Evolutionary conservation across 2,329 filamentous ascomycete species (phyloP).

Genomic region (Aspergillus phoenicis): DNA sequence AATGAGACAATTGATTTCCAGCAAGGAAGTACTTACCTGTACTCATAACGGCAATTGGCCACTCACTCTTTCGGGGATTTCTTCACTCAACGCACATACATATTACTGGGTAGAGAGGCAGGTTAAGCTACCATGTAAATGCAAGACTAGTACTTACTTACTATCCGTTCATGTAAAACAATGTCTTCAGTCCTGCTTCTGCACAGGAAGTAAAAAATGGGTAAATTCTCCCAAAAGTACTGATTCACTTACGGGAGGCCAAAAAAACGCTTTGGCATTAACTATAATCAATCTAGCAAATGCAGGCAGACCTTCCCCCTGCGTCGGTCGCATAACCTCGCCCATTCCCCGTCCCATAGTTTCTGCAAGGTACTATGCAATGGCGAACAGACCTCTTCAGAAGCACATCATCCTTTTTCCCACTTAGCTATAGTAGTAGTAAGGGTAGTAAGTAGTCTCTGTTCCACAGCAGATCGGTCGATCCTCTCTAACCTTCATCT

Average conservation of each 20-base stretch:
- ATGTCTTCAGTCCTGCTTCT: background rate
- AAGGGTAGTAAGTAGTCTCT: background rate
- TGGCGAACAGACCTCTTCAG: constrained; percentile 21
- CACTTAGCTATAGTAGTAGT: too few species aligned
- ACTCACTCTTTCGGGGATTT: too few species aligned
- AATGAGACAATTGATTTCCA: background rate
- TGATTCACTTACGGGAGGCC: too few species aligned
- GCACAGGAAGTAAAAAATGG: background rate
- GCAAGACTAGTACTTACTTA: too few species aligned
- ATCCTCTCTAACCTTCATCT: constrained; percentile 10
- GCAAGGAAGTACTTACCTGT: background rate
- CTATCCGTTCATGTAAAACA: background rate
- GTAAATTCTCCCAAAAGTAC: background rate
- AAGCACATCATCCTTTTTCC: too few species aligned
- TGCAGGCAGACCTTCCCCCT: constrained; percentile 5
- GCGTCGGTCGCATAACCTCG: constrained; percentile 12
- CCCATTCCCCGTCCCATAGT: constrained; percentile 13
- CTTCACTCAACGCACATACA: too few species aligned
- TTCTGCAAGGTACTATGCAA: constrained; percentile 17
- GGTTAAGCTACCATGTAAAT: too few species aligned
- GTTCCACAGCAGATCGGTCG: constrained; percentile 16
- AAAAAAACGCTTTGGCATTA: background rate
- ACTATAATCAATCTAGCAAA: background rate
- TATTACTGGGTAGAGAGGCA: too few species aligned
- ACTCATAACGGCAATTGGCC: too few species aligned